Evolutionary conservation across 73 alveolate species (phyloP), one percentile per base, ranked within the genome.

Genomic region (Paramecium caudatum): DNA sequence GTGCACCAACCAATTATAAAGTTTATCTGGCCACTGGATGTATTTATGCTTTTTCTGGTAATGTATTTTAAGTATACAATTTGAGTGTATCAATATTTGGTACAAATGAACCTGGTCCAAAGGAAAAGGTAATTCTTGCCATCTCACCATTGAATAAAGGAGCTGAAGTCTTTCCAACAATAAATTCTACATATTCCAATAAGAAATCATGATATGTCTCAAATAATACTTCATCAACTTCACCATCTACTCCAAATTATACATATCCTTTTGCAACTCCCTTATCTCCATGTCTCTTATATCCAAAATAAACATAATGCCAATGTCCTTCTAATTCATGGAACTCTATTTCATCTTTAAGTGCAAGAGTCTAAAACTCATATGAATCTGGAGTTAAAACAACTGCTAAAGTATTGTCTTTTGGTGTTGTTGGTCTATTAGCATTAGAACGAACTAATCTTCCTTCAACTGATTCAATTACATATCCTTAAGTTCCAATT

Each of bases 301-400:
- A 74, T 74, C 88, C 88, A 74, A 74, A 74, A 19, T 74, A 74
- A 45, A 74, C 45, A 74, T 74, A 74, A 21, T 74, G 43, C 88
- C 88, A 74, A 15, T 43, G 6, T 1, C 88, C 88, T 45, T 74
- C 88, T 1, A 74, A 39, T 74, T 74, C 17, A 16, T 27, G 5
- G n/a, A 74, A 74, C 19, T 45, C 39, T 4, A 74, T 45, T 5
- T 74, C 88, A 6, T 74, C 68, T 43, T 74, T 74, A 21, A 27
- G 16, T 21, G 16, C 19, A 41, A 27, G 43, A 27, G 88, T 74
- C 15, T 74, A 39, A 45, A 74, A 74, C 7, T 74, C 88, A 74
- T 74, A 74, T 9, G 88, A 74, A 27, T 37, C 68, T 0, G 47
- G 23, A 2, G 41, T 23, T 39, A 74, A 21, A 19, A 46, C 68